Conservation (phyloP, 805 yeast species). For the Lipomyces oligophaga region DNA sequence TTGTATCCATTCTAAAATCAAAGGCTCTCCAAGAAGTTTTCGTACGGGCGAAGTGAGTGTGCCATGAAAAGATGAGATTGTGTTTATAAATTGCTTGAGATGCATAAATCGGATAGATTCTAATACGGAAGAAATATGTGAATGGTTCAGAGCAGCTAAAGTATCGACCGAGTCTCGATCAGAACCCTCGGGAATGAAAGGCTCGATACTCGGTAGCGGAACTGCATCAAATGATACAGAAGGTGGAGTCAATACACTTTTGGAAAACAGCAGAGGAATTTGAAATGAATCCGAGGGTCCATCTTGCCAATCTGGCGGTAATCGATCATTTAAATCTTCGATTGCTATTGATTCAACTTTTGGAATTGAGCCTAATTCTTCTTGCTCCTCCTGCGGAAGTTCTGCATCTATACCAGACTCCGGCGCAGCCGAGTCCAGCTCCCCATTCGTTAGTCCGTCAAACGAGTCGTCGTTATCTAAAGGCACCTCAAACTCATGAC, state of each 20-base stretch:
- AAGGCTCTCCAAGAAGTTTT: constrained; percentile 44
- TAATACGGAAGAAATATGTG: constrained; percentile 60
- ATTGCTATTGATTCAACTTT: no score
- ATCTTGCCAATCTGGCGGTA: not conserved
- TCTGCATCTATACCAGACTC: not conserved
- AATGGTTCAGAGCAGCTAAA: constrained; percentile 56
- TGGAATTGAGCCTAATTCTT: not conserved
- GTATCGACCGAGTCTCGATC: constrained; percentile 61
- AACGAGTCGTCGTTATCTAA: constrained; percentile 14
- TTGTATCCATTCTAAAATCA: constrained; percentile 56
- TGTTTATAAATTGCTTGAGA: constrained; percentile 54
- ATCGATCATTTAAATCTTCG: no score
- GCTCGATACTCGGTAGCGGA: constrained; percentile 41
- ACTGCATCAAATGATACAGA: constrained; percentile 36
- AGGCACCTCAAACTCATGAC: not conserved
- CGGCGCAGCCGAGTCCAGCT: not conserved
- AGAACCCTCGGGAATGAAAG: constrained; percentile 43
- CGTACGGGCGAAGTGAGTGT: constrained; percentile 61
- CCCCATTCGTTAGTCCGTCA: not conserved
- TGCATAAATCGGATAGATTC: constrained; percentile 68
- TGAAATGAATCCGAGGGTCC: constrained; percentile 11
- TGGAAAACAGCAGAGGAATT: constrained; percentile 14
- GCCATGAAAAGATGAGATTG: constrained; percentile 51
- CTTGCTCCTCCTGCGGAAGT: not conserved
- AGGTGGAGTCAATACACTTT: constrained; percentile 7